A percentile compares a stretch with the other conserved stretches of the same genome.
These are phyloP conservation scores for Lactarius quietus DNA, from an alignment of 768 basidiomycete genomes.

Conservation along the genomic window DNA sequence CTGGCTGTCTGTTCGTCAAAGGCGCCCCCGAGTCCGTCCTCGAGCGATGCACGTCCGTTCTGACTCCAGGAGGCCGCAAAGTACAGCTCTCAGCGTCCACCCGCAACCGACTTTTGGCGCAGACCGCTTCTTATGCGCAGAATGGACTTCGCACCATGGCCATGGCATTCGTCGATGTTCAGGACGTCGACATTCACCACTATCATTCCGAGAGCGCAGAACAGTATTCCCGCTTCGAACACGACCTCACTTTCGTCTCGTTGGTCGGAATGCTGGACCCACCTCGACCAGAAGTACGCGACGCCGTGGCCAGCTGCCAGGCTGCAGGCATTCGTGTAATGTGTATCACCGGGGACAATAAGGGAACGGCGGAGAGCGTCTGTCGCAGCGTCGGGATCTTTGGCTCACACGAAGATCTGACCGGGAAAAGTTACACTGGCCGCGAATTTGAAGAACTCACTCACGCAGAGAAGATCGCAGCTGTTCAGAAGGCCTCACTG, in stretches of 20 bases:
- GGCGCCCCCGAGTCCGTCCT: constrained; percentile 95
- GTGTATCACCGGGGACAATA: constrained; percentile 98
- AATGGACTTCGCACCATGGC: constrained; percentile 89
- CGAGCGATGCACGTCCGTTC: constrained; percentile 76
- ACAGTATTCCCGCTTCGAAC: constrained; percentile 90
- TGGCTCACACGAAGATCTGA: constrained; percentile 76
- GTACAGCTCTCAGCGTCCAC: constrained; percentile 64
- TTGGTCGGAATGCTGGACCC: constrained; percentile 98
- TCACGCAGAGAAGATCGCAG: constrained; percentile 76
- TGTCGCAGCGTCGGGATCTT: constrained; percentile 97
- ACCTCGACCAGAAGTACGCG: constrained; percentile 88
- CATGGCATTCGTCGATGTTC: constrained; percentile 77
- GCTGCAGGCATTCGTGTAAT: constrained; percentile 94
- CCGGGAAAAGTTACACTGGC: constrained; percentile 95
- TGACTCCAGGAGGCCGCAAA: constrained; percentile 53
- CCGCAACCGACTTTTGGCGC: constrained; percentile 56
- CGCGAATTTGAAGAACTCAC: constrained; percentile 81
- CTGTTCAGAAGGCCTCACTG: constrained; percentile 83
- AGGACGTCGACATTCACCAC: constrained; percentile 72
- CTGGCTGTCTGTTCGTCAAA: constrained; percentile 86
- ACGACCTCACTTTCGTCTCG: constrained; percentile 89
- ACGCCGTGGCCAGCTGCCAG: constrained; percentile 84
- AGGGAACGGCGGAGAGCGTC: constrained; percentile 96
- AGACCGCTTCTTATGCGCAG: constrained; percentile 69
- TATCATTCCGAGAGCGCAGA: constrained; percentile 75